A percentile compares a stretch with the other conserved stretches of the same genome.
phyloP scores from a whole-genome alignment of 2,329 filamentous ascomycete species.

The Venturia aucupariae region DNA sequence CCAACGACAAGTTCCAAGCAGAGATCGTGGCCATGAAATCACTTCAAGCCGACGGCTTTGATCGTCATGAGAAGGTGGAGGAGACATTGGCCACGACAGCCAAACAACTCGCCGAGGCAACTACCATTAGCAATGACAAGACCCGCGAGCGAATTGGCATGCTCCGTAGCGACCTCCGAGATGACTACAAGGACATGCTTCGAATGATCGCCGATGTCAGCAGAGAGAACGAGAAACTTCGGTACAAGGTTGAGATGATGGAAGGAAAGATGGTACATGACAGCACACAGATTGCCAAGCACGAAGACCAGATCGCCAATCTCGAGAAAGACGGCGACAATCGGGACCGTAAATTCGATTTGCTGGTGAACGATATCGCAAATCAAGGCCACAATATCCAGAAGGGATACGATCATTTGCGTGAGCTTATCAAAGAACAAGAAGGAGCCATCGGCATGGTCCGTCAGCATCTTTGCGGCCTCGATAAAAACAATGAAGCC shows the following conservation, averaged over 20 bases:
- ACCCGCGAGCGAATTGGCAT: not conserved
- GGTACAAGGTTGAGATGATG: not conserved
- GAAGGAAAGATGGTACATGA: not conserved
- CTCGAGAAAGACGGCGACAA: no score
- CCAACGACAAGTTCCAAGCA: not conserved
- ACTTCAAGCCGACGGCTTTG: not conserved
- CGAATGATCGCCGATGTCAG: not conserved
- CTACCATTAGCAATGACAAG: not conserved
- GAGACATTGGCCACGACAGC: not conserved
- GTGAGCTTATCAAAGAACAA: no score
- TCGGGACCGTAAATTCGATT: no score
- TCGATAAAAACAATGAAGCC: no score
- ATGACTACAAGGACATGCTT: not conserved
- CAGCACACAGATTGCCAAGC: not conserved
- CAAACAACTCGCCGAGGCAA: not conserved
- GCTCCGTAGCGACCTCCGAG: not conserved
- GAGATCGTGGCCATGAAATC: not conserved
- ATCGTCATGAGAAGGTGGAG: not conserved
- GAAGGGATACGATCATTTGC: no score
- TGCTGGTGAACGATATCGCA: no score
- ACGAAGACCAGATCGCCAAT: no score
- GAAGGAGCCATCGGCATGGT: no score
- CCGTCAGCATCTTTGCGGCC: no score
- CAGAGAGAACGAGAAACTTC: not conserved
- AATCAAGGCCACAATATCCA: no score